These are phyloP conservation scores for Nyssa sinensis DNA, from an alignment of 148 eudicot species.

Conservation along the genomic window DNA sequence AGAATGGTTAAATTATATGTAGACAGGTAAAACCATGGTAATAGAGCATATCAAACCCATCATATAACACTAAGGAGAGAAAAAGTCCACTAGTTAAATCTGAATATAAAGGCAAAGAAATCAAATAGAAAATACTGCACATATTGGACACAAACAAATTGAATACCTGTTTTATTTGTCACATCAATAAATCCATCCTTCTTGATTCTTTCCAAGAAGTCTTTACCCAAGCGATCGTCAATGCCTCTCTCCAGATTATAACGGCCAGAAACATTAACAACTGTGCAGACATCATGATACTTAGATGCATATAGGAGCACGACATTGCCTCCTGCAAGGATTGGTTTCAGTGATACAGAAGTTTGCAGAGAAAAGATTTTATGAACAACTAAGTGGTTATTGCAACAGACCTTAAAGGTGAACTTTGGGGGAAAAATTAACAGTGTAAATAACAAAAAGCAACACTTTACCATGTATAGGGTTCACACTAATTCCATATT, in stretches of 20 bases:
- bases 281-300: conserved; percentile 62
- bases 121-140: neutral
- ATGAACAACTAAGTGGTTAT: neutral
- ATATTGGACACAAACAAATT: neutral
- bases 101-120: neutral
- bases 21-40: neutral
- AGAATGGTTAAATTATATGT: neutral
- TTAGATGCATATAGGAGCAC: conserved; percentile 89
- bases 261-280: conserved; percentile 84
- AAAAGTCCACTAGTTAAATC: neutral
- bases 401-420: neutral
- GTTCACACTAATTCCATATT: no score
- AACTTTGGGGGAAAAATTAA: neutral
- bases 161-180: conserved; percentile 48
- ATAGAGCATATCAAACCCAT: neutral
- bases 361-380: neutral
- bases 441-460: neutral
- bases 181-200: conserved; percentile 75
- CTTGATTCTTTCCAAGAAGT: conserved; percentile 56
- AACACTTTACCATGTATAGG: neutral
- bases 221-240: conserved; percentile 60
- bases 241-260: conserved; percentile 68
- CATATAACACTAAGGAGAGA: neutral
- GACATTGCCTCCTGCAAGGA: conserved; percentile 68
- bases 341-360: conserved; percentile 1